Percentiles rank a stretch among this genome's conserved stretches.
phyloP scores from a whole-genome alignment of 352 stramenopile genomes.

The Hyphochytrium catenoides region DNA sequence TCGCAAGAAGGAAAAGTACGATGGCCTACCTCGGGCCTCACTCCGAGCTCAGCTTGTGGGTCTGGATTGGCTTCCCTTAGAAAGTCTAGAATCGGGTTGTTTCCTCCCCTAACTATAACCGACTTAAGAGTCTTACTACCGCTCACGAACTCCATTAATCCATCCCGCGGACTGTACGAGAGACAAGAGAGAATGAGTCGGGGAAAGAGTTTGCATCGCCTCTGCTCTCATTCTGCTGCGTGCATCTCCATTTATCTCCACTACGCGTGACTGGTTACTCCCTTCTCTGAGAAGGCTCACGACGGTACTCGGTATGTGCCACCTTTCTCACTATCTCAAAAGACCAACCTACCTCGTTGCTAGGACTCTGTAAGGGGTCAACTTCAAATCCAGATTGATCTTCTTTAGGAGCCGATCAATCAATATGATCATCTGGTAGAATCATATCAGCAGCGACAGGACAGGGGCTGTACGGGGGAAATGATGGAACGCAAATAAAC shows the following conservation, averaged over 20 bases:
- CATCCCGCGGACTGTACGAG: slow-evolving; percentile 56
- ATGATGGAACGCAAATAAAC: no score
- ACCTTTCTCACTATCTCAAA: neutral
- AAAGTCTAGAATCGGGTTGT: slow-evolving; percentile 69
- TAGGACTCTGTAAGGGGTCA: slow-evolving; percentile 85
- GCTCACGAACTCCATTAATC: slow-evolving; percentile 92
- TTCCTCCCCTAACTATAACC: slow-evolving; percentile 80
- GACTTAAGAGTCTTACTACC: slow-evolving; percentile 84
- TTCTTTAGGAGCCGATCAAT: slow-evolving; percentile 98
- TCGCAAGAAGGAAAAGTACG: no score
- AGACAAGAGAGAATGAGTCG: no score
- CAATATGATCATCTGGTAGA: slow-evolving; percentile 98
- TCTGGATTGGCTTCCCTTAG: slow-evolving; percentile 60
- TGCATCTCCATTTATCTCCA: slow-evolving; percentile 7
- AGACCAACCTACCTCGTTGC: slow-evolving; percentile 20
- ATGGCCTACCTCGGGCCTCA: slow-evolving; percentile 71
- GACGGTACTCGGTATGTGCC: no score
- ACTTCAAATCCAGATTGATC: slow-evolving; percentile 89
- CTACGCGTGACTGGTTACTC: neutral
- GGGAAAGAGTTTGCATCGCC: no score
- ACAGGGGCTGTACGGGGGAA: no score
- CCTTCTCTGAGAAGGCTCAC: no score
- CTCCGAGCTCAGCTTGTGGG: slow-evolving; percentile 45
- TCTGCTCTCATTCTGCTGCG: no score
- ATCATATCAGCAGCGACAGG: no score